Base-by-base conservation (phyloP, 176 grass and related monocot species). In the Poa annua region DNA sequence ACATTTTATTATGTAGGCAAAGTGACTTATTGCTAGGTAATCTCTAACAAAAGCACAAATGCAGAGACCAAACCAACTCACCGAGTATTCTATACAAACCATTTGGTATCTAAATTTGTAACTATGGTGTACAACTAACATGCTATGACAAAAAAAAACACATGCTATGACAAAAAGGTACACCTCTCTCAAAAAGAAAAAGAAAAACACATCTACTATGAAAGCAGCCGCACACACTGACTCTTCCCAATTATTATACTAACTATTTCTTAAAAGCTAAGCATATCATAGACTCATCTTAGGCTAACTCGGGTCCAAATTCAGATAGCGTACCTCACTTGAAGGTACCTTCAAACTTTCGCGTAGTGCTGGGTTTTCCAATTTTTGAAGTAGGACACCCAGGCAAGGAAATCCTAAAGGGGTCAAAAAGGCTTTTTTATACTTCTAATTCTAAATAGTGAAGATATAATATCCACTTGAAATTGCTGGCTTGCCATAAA, bases 361-460 rank as follows among this genome's bases (percentile, higher is more conserved):
- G 76, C 96, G 84, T 63, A 98, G 84, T 79, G 93, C 87, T 41
- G 88, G 90, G 79, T 98, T 98, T 90, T 95, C 96, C 85, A 98
- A 80, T 86, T 98, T 98, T 75, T 98, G 96, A 83, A 98, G 89
- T 88, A 95, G 84, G 74, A 98, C 96, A 38, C 96, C 96, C 85
- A 98, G 78, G 54, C 80, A 98, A 92, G 96, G 93, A 95, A 98
- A 98, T 87, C 96, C 96, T 98, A 79, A 67, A 81, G 21, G 39
- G 49, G 3, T 83, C 13, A 34, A 62, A 32, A 72, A 64, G 26
- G 45, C 22, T 73, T 71, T 21, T 71, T 60, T 45, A 17, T 45
- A 20, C 11, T 56, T 67, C 5, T 39, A 51, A 74, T 24, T 44
- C 59, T 78, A 71, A 44, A 73, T 41, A 71, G 8, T 78, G 52